Evolutionary conservation across 306 rosid species (phyloP).

Genomic region (Vigna angularis): DNA sequence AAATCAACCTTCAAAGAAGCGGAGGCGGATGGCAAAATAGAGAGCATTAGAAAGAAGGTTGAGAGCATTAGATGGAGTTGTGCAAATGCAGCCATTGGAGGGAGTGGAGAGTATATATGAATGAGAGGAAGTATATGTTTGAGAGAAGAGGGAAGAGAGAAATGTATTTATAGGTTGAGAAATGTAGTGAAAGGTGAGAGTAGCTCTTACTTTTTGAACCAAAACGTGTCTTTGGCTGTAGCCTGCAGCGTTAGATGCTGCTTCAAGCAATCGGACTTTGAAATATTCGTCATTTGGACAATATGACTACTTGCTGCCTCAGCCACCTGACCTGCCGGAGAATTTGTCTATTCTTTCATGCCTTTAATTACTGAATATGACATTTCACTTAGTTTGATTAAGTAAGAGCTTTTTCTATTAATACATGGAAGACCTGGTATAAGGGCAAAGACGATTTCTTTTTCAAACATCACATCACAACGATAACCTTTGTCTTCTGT

Average conservation of each 20-base stretch:
- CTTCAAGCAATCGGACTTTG: conserved; percentile 42
- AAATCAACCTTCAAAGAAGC: conserved; percentile 44
- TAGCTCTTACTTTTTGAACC: conserved; percentile 42
- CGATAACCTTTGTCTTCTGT: background rate
- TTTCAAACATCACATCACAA: background rate
- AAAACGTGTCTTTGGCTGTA: conserved; percentile 48
- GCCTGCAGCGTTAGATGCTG: background rate
- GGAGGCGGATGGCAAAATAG: conserved; percentile 38
- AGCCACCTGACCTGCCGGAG: background rate
- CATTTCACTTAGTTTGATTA: background rate
- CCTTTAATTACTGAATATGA: background rate
- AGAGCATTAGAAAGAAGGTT: conserved; percentile 45
- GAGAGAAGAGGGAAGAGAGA: background rate
- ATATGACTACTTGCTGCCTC: conserved; percentile 4
- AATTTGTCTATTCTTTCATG: background rate
- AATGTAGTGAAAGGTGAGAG: conserved; percentile 33
- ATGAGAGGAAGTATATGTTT: too few relatives aligned
- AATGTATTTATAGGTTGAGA: conserved; percentile 31
- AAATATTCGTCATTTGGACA: conserved; percentile 6
- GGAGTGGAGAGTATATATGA: too few relatives aligned
- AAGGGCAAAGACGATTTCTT: background rate
- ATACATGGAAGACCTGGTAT: background rate
- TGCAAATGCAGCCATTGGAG: background rate
- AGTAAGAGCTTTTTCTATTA: background rate
- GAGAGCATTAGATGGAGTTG: conserved; percentile 16